phyloP scores from a whole-genome alignment of 2,329 filamentous ascomycete species.

The Fusarium robinianum region DNA sequence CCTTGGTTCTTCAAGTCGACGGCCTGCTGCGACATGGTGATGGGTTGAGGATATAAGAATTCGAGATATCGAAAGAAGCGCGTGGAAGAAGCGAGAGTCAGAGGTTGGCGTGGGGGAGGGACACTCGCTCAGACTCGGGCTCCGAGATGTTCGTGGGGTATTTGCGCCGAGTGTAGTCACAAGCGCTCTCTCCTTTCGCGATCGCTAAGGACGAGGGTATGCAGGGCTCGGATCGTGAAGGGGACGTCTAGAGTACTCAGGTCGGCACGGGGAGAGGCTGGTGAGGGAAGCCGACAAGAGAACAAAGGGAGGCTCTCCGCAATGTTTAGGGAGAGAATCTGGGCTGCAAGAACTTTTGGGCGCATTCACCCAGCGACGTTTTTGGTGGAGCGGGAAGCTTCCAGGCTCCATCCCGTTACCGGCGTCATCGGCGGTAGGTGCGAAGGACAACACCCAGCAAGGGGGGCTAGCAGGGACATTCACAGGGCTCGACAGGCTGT shows the following conservation, averaged over 20 bases:
- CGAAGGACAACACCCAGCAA: too few relatives aligned
- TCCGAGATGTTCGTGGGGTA: constrained; percentile 21
- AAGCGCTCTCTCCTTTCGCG: constrained; percentile 18
- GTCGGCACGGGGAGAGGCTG: constrained; percentile 1
- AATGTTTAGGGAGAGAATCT: too few relatives aligned
- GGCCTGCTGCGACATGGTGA: constrained; percentile 64
- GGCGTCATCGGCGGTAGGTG: constrained; percentile 30
- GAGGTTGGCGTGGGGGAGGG: constrained; percentile 24
- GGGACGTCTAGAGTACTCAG: constrained; percentile 14
- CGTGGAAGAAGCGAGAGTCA: constrained; percentile 4
- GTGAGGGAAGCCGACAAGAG: constrained; percentile 12
- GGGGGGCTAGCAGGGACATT: neutral
- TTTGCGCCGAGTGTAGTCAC: constrained; percentile 32
- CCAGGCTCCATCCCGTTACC: constrained; percentile 29
- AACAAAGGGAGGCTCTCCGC: too few relatives aligned
- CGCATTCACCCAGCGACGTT: constrained; percentile 21
- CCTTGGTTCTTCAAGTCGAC: constrained; percentile 88
- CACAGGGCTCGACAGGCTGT: constrained; percentile 19
- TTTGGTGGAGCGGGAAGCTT: constrained; percentile 33
- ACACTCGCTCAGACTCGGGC: constrained; percentile 12
- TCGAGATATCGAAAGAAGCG: constrained; percentile 8
- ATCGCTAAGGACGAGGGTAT: too few relatives aligned
- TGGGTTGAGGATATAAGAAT: constrained; percentile 8
- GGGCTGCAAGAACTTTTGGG: constrained; percentile 33
- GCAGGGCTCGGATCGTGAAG: neutral